Percentiles rank a stretch among this genome's conserved stretches.
These are phyloP conservation scores for Camelina laxa DNA, from an alignment of 345 rosid species.

Conservation along the genomic window DNA sequence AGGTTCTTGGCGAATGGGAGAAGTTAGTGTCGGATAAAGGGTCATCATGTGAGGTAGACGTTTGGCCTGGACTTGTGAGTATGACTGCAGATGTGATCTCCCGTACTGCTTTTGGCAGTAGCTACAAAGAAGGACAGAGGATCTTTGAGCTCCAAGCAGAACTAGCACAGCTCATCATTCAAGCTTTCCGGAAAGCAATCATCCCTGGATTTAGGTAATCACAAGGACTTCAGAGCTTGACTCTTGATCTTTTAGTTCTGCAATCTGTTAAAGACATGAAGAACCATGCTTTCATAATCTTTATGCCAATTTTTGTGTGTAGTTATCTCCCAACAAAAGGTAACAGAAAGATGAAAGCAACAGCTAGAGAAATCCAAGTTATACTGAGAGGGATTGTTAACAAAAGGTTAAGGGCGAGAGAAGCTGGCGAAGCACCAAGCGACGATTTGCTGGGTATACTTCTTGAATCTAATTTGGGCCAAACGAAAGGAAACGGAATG, in stretches of 20 bases:
- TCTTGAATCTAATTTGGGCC: conserved; percentile 50
- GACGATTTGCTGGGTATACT: conserved; percentile 51
- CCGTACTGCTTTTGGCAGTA: conserved; percentile 67
- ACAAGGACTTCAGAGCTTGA: not conserved
- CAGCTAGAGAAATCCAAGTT: conserved; percentile 40
- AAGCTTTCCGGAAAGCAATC: conserved; percentile 36
- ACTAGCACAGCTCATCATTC: conserved; percentile 43
- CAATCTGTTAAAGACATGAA: not conserved
- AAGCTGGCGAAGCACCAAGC: conserved; percentile 39
- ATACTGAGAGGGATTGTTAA: conserved; percentile 43
- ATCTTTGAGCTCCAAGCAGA: conserved; percentile 58
- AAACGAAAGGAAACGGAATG: conserved; percentile 43
- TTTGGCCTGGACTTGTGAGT: conserved; percentile 47
- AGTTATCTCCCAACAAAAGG: conserved; percentile 59
- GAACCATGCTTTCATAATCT: not conserved
- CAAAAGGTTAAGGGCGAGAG: conserved; percentile 47
- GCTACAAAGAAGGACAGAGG: conserved; percentile 69
- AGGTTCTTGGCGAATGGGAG: conserved; percentile 45
- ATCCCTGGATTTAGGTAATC: conserved; percentile 50
- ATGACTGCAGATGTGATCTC: conserved; percentile 54
- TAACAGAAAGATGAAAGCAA: conserved; percentile 49
- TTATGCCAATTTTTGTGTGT: not conserved
- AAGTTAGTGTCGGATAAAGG: conserved; percentile 29
- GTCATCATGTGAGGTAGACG: conserved; percentile 42
- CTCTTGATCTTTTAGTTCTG: not conserved